Evolutionary conservation across 129 eudicot species (phyloP).

Genomic region (Helichrysum umbraculigerum): DNA sequence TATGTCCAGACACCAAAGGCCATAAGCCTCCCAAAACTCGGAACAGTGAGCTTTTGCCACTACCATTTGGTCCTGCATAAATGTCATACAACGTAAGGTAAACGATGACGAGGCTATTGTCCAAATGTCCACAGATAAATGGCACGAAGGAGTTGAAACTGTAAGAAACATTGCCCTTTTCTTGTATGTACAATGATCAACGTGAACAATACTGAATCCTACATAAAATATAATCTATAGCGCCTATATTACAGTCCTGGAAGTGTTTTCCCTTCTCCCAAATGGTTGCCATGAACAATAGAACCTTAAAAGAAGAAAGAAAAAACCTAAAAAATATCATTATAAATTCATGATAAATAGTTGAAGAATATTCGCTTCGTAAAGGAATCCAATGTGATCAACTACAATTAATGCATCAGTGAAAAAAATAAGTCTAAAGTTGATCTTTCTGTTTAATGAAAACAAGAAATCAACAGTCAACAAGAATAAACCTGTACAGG

Average conservation of each 20-base stretch:
- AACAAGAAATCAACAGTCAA: background rate
- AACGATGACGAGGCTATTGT: background rate
- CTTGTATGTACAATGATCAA: constrained; percentile 2
- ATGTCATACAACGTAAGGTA: constrained; percentile 7
- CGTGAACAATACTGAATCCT: background rate
- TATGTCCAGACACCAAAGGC: constrained; percentile 97
- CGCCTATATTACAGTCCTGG: background rate
- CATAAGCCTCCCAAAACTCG: constrained; percentile 98
- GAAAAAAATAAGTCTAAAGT: background rate
- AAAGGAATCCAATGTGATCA: background rate
- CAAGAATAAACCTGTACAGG: background rate
- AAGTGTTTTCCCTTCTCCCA: background rate
- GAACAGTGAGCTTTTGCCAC: constrained; percentile 99
- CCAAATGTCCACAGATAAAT: constrained; percentile 6
- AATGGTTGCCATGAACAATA: no score
- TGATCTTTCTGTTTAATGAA: background rate
- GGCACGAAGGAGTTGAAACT: background rate
- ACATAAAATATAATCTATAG: background rate
- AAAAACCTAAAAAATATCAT: no score
- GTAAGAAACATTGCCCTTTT: constrained; percentile 8
- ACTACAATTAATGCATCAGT: background rate
- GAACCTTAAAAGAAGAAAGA: background rate
- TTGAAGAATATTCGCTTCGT: background rate
- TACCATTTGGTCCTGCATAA: constrained; percentile 92
- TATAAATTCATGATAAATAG: background rate